Percentiles rank a stretch among this genome's conserved stretches.
phyloP scores from a whole-genome alignment of 176 grass and related monocot genomes.

The Pontederia crassipes region DNA sequence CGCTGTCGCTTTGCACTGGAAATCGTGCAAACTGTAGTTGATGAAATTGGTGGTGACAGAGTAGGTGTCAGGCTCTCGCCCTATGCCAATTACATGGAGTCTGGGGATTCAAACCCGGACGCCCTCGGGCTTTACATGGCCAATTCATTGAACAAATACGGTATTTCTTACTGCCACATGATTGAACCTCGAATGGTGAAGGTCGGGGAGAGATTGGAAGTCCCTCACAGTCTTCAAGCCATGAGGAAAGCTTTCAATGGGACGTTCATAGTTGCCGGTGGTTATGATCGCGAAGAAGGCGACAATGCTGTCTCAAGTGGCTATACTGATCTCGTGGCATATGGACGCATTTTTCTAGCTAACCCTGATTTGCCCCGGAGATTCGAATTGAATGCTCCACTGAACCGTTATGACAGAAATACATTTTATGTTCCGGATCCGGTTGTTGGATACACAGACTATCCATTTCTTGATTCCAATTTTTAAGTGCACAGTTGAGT shows the following conservation, averaged over 20 bases:
- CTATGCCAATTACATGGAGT: conserved; percentile 35
- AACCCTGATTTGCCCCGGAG: conserved; percentile 65
- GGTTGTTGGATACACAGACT: conserved; percentile 56
- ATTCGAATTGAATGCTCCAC: conserved; percentile 50
- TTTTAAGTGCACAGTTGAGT: not conserved
- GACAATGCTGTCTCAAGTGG: conserved; percentile 36
- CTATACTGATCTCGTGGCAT: conserved; percentile 62
- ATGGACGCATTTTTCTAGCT: conserved; percentile 57
- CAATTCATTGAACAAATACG: conserved; percentile 40
- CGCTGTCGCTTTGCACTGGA: conserved; percentile 62
- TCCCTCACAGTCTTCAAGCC: conserved; percentile 28
- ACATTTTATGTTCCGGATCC: conserved; percentile 73
- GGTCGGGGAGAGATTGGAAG: conserved; percentile 28
- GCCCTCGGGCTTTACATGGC: conserved; percentile 59
- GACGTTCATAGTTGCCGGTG: conserved; percentile 48
- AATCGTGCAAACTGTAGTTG: conserved; percentile 40
- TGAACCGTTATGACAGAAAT: conserved; percentile 52
- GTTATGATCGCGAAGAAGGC: conserved; percentile 44
- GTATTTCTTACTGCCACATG: conserved; percentile 54
- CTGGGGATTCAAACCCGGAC: conserved; percentile 44
- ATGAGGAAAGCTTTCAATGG: conserved; percentile 56
- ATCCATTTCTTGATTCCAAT: conserved; percentile 40
- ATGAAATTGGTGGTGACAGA: conserved; percentile 62
- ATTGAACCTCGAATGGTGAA: conserved; percentile 53
- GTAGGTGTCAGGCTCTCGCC: conserved; percentile 74